Evolutionary conservation across 768 basidiomycete species (phyloP).

Genomic region (Cantharellus cinnabarinus): DNA sequence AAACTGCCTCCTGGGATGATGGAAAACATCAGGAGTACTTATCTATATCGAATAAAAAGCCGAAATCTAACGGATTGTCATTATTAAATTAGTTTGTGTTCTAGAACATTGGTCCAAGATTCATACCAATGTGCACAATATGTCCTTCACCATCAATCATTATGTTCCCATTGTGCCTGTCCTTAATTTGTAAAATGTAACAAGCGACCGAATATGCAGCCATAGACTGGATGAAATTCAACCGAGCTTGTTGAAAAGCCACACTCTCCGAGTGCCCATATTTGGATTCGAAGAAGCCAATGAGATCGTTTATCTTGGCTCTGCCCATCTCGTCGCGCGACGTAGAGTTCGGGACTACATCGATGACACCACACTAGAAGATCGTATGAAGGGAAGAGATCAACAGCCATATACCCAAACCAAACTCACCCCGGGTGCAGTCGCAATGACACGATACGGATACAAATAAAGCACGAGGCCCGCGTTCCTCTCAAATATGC

Average conservation of each 20-base stretch:
- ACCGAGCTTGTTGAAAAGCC: conserved; percentile 76
- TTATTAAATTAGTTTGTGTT: not conserved
- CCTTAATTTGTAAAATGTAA: conserved; percentile 96
- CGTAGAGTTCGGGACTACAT: conserved; percentile 93
- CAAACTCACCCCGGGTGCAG: not conserved
- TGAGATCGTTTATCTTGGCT: conserved; percentile 89
- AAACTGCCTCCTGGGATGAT: not conserved
- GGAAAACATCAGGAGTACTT: conserved; percentile 23
- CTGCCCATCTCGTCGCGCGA: conserved; percentile 99
- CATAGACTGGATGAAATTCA: conserved; percentile 98
- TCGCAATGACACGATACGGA: conserved; percentile 81
- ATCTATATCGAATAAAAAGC: conserved; percentile 97
- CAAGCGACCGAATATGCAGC: conserved; percentile 97
- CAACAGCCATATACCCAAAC: not conserved
- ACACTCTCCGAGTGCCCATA: conserved; percentile 82
- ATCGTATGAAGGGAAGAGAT: not conserved
- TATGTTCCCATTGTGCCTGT: conserved; percentile 97
- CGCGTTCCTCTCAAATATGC: conserved; percentile 62
- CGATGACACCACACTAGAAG: conserved; percentile 83
- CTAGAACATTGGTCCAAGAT: not conserved
- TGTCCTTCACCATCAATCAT: conserved; percentile 99
- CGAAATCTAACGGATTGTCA: conserved; percentile 46
- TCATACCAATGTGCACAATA: conserved; percentile 81
- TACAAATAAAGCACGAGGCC: conserved; percentile 82
- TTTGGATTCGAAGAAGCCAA: conserved; percentile 82